phyloP scores from a whole-genome alignment of 371 early-diverging fungal genomes.

The Syncephalastrum monosporum region DNA sequence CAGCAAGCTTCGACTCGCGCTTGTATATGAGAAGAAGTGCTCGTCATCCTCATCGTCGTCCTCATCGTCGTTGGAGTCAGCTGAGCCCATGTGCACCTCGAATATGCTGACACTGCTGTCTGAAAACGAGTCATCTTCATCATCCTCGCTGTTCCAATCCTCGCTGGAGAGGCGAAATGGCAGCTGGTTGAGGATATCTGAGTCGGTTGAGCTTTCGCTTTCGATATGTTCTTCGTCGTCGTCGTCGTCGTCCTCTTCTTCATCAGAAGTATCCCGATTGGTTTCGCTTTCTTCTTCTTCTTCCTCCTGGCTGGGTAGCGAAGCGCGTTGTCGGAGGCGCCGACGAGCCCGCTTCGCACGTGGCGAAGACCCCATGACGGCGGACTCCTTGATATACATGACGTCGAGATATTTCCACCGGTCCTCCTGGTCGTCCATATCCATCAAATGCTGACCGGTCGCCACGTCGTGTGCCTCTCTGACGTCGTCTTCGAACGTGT shows the following conservation, averaged over 20 bases:
- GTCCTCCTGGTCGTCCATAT: constrained; percentile 1
- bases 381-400: constrained; percentile 9
- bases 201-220: no score
- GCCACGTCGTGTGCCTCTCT: constrained; percentile 6
- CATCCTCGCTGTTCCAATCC: neutral
- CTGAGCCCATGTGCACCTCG: neutral
- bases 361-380: constrained; percentile 3
- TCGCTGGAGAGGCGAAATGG: no score
- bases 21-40: neutral
- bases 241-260: constrained; percentile 6
- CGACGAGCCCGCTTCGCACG: neutral
- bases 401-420: constrained; percentile 21
- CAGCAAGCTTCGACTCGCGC: constrained; percentile 1
- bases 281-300: neutral
- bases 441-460: constrained; percentile 1
- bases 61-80: constrained; percentile 8
- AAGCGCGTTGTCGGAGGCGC: neutral
- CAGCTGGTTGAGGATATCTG: no score
- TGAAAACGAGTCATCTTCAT: neutral
- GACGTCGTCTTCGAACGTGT: constrained; percentile 3
- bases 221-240: neutral
- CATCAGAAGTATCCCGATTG: neutral
- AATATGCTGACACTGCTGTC: neutral
- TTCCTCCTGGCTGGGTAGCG: neutral
- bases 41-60: constrained; percentile 9